These are phyloP conservation scores for Ophidiomyces ophidiicola DNA, from an alignment of 2,329 filamentous ascomycete species.

Conservation along the genomic window DNA sequence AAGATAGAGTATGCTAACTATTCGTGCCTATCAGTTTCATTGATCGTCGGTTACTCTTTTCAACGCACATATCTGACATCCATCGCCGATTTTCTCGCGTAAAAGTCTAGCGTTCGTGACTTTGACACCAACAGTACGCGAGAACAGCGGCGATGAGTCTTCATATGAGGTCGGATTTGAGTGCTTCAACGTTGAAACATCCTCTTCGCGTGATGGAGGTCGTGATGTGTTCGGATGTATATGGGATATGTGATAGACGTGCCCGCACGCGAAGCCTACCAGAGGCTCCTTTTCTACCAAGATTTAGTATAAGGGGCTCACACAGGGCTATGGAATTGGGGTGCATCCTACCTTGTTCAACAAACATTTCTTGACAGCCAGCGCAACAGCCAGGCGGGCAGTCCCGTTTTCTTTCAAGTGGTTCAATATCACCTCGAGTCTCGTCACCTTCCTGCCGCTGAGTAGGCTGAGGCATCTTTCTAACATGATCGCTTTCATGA, in stretches of 20 bases:
- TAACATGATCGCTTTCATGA: slow-evolving; percentile 7
- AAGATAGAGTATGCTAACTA: background rate
- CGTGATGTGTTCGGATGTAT: slow-evolving; percentile 35
- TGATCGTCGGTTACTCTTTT: slow-evolving; percentile 11
- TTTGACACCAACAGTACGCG: slow-evolving; percentile 63
- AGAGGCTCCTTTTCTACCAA: slow-evolving; percentile 43
- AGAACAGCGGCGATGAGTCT: slow-evolving; percentile 16
- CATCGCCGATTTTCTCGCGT: slow-evolving; percentile 49
- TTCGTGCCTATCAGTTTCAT: background rate
- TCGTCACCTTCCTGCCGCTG: slow-evolving; percentile 3
- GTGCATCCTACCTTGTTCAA: slow-evolving; percentile 26
- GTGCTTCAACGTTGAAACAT: slow-evolving; percentile 14
- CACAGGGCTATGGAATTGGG: background rate
- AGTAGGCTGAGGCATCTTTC: background rate
- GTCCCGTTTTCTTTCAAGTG: slow-evolving; percentile 9
- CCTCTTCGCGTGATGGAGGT: slow-evolving; percentile 13
- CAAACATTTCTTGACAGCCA: slow-evolving; percentile 29
- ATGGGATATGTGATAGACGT: slow-evolving; percentile 54
- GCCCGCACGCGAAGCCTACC: slow-evolving; percentile 56
- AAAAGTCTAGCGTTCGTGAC: slow-evolving; percentile 74
- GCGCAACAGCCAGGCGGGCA: slow-evolving; percentile 24
- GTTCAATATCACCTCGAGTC: slow-evolving; percentile 12
- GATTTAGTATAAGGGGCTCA: background rate
- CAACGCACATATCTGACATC: slow-evolving; percentile 30
- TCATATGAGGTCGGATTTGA: slow-evolving; percentile 2